Conservation (phyloP, 2,329 filamentous ascomycete species). For the Periconia sp. region DNA sequence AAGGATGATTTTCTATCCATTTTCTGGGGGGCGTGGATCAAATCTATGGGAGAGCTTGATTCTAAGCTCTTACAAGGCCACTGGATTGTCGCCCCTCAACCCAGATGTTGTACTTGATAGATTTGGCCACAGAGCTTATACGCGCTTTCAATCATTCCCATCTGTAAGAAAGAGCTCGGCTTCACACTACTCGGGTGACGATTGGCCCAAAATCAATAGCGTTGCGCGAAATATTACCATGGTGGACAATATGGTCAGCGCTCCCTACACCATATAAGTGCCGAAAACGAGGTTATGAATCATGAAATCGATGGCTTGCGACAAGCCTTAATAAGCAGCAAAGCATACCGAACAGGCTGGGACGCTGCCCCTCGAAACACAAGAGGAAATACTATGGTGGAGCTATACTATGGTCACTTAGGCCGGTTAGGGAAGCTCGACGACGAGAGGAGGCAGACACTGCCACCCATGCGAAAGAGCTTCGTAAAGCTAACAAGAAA, state of each 20-base stretch:
- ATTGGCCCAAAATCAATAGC: conserved; percentile 9
- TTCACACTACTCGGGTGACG: conserved; percentile 6
- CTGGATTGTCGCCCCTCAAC: conserved; percentile 6
- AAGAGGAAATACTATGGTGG: conserved; percentile 11
- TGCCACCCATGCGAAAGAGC: neutral
- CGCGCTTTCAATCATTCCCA: neutral
- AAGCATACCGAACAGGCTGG: conserved; percentile 6
- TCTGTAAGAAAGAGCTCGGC: neutral
- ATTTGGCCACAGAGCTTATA: neutral
- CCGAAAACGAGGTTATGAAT: conserved; percentile 5
- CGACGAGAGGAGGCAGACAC: neutral
- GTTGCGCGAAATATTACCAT: conserved; percentile 1
- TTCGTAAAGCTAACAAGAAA: neutral
- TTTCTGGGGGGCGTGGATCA: too few relatives aligned
- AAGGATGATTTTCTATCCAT: too few relatives aligned
- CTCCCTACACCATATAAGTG: conserved; percentile 4
- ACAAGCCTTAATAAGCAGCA: conserved; percentile 7
- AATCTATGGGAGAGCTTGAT: neutral
- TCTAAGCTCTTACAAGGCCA: conserved; percentile 4
- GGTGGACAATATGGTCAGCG: neutral
- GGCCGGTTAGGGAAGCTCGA: conserved; percentile 1
- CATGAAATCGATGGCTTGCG: conserved; percentile 5
- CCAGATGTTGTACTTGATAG: conserved; percentile 5
- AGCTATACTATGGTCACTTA: conserved; percentile 10
- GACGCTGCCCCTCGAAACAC: conserved; percentile 6